Conservation (phyloP, 805 yeast genomes). For the Groenewaldozyma salmanticensis region DNA sequence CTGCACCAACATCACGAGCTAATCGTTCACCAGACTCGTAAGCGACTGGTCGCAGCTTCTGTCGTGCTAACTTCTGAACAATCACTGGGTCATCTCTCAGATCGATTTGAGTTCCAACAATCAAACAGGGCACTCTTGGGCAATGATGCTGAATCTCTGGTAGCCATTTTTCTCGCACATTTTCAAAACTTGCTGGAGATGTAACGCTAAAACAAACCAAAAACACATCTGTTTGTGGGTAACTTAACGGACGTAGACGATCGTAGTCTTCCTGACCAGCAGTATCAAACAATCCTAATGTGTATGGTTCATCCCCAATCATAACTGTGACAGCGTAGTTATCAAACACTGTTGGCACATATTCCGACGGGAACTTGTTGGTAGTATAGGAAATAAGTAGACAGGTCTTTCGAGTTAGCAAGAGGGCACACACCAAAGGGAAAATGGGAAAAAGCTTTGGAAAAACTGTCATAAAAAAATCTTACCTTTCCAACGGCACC, state of each 20-base stretch:
- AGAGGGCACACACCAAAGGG: too few species aligned
- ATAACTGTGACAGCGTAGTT: slow-evolving; percentile 40
- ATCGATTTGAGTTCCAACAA: slow-evolving; percentile 96
- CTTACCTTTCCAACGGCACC: slow-evolving; percentile 94
- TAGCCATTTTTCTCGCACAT: slow-evolving; percentile 97
- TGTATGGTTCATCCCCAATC: slow-evolving; percentile 96
- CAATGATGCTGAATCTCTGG: slow-evolving; percentile 98
- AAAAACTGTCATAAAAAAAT: too few species aligned
- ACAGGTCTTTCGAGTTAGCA: slow-evolving; percentile 49
- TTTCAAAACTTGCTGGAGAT: slow-evolving; percentile 94
- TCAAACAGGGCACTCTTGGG: slow-evolving; percentile 95
- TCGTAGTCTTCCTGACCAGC: slow-evolving; percentile 99
- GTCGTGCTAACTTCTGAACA: slow-evolving; percentile 81
- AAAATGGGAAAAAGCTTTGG: too few species aligned
- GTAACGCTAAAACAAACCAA: slow-evolving; percentile 93
- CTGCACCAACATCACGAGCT: slow-evolving; percentile 91
- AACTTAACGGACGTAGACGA: slow-evolving; percentile 89
- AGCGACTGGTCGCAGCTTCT: slow-evolving; percentile 77
- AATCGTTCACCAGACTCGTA: slow-evolving; percentile 84
- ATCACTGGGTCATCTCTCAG: slow-evolving; percentile 88
- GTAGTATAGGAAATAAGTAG: slow-evolving; percentile 92
- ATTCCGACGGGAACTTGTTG: slow-evolving; percentile 94
- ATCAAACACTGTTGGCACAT: slow-evolving; percentile 97
- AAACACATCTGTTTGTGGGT: slow-evolving; percentile 96
- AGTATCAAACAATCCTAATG: slow-evolving; percentile 94